Percentiles rank a stretch among this genome's conserved stretches.
phyloP scores from a whole-genome alignment of 768 basidiomycete genomes.

The Amanita inopinata region DNA sequence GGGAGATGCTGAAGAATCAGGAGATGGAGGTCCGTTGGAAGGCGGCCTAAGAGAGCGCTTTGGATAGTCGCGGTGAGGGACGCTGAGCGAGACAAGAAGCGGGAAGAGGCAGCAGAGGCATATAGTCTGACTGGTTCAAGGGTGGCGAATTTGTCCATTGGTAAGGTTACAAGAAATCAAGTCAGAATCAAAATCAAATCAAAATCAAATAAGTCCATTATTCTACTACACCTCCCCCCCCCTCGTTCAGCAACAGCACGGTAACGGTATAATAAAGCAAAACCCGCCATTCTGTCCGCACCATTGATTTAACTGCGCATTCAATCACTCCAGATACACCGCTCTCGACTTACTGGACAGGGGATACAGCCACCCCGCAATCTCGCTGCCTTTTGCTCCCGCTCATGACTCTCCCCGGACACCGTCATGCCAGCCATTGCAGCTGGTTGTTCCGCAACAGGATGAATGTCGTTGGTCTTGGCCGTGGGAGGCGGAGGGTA shows the following conservation, averaged over 20 bases:
- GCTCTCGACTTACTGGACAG: not conserved
- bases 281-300: not conserved
- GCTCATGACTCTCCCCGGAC: not conserved
- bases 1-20: constrained; percentile 66
- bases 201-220: not conserved
- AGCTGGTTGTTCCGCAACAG: not conserved
- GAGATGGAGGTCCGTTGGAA: constrained; percentile 72
- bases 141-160: constrained; percentile 81
- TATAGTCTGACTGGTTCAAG: constrained; percentile 67
- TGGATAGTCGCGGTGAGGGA: constrained; percentile 11
- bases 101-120: constrained; percentile 12
- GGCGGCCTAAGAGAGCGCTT: constrained; percentile 52
- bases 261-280: constrained; percentile 7
- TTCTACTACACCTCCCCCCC: not conserved
- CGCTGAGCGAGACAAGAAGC: not conserved
- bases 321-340: not conserved
- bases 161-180: not conserved
- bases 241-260: constrained; percentile 1
- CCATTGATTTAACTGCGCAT: not conserved
- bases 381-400: not conserved
- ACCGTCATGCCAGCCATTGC: not conserved
- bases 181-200: not conserved
- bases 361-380: constrained; percentile 5
- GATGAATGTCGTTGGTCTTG: not conserved
- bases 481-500: not conserved